Base-by-base conservation (phyloP, 805 yeast species). In the Pichia scutulata region DNA sequence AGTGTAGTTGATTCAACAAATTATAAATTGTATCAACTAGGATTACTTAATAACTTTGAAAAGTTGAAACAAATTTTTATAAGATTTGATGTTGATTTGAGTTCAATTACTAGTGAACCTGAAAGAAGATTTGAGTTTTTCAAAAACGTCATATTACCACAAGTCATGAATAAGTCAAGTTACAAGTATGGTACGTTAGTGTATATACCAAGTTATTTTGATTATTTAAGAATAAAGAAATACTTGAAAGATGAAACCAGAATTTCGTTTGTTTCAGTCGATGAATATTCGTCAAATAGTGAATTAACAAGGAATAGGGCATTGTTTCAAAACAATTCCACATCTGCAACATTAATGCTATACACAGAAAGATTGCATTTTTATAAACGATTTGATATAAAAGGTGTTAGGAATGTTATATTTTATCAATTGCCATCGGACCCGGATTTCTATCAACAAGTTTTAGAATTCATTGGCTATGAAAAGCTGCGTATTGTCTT, bases 301-400 rank as follows among this genome's bases (percentile, higher is more conserved):
- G 83, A 85, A 51, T 64, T 88, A 33, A 79, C 89, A 1, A 74
- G 88, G 44, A 78, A 82, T 19, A 75, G 98, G 56, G 76, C 87
- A 8, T 69, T 75, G 39, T 93, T 93, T 62, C 78, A 76, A 30
- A 74, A 78, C 36, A 59, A 56, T 26, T 51, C 60, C 19, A 57
- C 57, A 25, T 49, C 51, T 40, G 64, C 65, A 13, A 77, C 77
- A 3, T 75, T 92, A 25, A 64, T 93, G 70, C 68, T 93, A n/a
- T 92, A 92, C 67, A 87, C 97, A 0, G 98, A 92, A 61, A 83
- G 99, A 74, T 71, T 92, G 63, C 98, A 93, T 66, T 93, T 88
- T 63, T 93, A 82, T 71, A 80, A 96, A 56, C 76, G 98, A 47
- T 90, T 78, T 65, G 90, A 86, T 51, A 73, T 93, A 47, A 79